Evolutionary conservation across 805 yeast genomes (phyloP).

Genomic region (Spencermartinsiella europaea): DNA sequence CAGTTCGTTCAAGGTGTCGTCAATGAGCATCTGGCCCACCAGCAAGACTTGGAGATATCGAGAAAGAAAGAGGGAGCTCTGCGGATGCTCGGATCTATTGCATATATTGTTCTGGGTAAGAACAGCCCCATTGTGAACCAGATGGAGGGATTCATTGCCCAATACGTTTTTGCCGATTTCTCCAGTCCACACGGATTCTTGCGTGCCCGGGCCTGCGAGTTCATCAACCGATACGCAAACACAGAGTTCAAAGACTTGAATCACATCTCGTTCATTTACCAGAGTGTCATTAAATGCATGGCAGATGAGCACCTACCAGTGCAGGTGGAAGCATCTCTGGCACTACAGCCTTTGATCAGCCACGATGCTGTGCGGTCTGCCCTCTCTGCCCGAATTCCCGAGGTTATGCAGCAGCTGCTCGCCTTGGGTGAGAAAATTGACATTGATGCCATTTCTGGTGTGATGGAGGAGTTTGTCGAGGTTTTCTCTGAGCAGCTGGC

Average conservation of each 20-base stretch:
- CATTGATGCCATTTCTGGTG: conserved; percentile 78
- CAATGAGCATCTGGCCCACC: conserved; percentile 31
- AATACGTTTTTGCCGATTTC: conserved; percentile 69
- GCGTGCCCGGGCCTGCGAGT: conserved; percentile 52
- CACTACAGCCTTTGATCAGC: conserved; percentile 71
- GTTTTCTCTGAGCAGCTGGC: conserved; percentile 80
- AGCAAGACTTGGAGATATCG: conserved; percentile 37
- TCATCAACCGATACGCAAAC: conserved; percentile 54
- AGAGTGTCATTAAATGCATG: conserved; percentile 36
- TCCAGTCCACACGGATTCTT: conserved; percentile 56
- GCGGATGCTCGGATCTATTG: conserved; percentile 71
- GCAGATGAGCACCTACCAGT: conserved; percentile 61
- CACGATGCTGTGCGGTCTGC: conserved; percentile 64
- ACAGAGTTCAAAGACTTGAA: conserved; percentile 56
- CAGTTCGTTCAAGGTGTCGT: conserved; percentile 53
- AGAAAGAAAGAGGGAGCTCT: conserved; percentile 73
- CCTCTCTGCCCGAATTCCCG: conserved; percentile 62
- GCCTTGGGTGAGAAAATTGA: conserved; percentile 75
- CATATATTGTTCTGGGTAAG: conserved; percentile 46
- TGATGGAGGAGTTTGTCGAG: conserved; percentile 94
- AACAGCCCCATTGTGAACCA: conserved; percentile 55
- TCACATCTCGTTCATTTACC: conserved; percentile 54
- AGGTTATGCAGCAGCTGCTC: conserved; percentile 75
- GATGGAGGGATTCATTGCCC: conserved; percentile 62
- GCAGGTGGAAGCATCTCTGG: conserved; percentile 76